Conservation (phyloP, 257 asterid species). For the Plantago elongata region DNA sequence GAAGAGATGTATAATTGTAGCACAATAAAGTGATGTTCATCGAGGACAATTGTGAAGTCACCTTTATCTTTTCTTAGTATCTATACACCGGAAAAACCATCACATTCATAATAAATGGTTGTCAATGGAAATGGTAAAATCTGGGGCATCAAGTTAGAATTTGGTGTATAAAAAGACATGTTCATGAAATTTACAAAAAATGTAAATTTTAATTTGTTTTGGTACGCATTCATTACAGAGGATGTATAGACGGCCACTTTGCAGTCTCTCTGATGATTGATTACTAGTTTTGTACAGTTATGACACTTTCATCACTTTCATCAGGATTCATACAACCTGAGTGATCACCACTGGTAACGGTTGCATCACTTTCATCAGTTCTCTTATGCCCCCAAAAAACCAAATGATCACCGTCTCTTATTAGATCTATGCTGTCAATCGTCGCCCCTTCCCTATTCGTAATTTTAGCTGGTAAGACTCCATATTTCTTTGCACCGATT, state of each 20-base stretch:
- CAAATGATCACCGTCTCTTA: conserved; percentile 73
- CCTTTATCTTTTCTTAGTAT: neutral
- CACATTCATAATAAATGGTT: neutral
- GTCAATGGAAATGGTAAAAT: neutral
- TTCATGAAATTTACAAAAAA: neutral
- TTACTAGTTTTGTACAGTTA: too few relatives aligned
- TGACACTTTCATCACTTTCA: neutral
- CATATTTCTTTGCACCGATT: conserved; percentile 45
- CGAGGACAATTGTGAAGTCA: neutral
- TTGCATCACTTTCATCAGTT: conserved; percentile 1
- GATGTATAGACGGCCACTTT: conserved; percentile 17
- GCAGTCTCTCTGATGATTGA: conserved; percentile 19
- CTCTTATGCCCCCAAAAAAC: conserved; percentile 34
- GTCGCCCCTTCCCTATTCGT: conserved; percentile 55
- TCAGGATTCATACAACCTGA: neutral
- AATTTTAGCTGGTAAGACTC: conserved; percentile 36
- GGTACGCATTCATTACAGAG: neutral
- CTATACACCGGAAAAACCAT: neutral
- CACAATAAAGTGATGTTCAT: neutral
- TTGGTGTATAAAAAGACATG: conserved; percentile 20
- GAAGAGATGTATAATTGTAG: neutral
- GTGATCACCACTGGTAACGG: too few relatives aligned
- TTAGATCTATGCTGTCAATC: conserved; percentile 55
- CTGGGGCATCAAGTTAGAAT: neutral
- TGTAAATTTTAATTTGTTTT: neutral